Evolutionary conservation across 805 yeast species (phyloP).

Genomic region (Ascoidea tarda): DNA sequence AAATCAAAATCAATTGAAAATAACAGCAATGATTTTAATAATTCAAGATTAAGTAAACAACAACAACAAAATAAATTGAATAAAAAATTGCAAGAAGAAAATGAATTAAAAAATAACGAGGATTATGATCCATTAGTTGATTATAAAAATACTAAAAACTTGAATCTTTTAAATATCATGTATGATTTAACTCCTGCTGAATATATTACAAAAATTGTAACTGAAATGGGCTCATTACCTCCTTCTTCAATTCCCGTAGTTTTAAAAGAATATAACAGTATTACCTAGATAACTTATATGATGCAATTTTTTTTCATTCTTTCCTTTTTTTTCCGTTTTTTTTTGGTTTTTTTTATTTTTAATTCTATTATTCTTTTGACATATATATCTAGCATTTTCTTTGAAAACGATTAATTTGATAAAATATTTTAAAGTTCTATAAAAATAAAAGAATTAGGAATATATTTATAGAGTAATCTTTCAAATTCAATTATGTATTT

Average conservation of each 20-base stretch:
- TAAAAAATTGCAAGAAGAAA: slow-evolving; percentile 15
- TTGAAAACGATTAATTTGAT: no score
- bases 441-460: no score
- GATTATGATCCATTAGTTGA: slow-evolving; percentile 14
- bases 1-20: slow-evolving; percentile 16
- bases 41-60: slow-evolving; percentile 11
- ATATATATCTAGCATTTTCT: no score
- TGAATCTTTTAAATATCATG: slow-evolving; percentile 72
- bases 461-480: no score
- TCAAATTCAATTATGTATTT: no score
- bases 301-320: no score
- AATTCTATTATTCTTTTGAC: no score
- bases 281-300: no score
- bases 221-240: slow-evolving; percentile 92
- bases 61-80: slow-evolving; percentile 12
- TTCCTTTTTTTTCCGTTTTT: no score
- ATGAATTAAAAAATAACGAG: slow-evolving; percentile 15
- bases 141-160: slow-evolving; percentile 21
- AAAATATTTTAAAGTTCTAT: no score
- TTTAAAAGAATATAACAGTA: slow-evolving; percentile 68
- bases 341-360: no score
- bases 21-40: slow-evolving; percentile 16
- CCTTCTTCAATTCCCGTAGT: slow-evolving; percentile 98
- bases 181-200: slow-evolving; percentile 93
- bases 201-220: slow-evolving; percentile 85